These are phyloP conservation scores for Mycotypha africana DNA, from an alignment of 371 early-diverging fungal species.

Conservation along the genomic window DNA sequence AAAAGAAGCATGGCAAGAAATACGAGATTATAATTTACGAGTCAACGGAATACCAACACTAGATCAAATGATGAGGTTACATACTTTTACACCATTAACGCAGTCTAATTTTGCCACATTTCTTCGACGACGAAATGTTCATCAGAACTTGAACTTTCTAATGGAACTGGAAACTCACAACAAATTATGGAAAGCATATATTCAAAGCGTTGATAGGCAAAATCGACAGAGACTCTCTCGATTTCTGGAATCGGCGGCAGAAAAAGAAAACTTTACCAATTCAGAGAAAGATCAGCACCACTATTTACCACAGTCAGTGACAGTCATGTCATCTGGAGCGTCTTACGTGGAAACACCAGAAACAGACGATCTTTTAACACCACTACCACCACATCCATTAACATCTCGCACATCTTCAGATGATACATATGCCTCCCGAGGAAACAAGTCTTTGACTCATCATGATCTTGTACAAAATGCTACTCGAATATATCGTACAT, in stretches of 20 bases:
- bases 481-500: slow-evolving; percentile 37
- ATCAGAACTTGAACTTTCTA: slow-evolving; percentile 39
- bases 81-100: slow-evolving; percentile 33
- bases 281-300: slow-evolving; percentile 2
- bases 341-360: slow-evolving; percentile 22
- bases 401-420: slow-evolving; percentile 1
- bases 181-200: slow-evolving; percentile 39
- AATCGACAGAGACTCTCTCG: slow-evolving; percentile 28
- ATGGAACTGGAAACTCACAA: slow-evolving; percentile 43
- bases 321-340: slow-evolving; percentile 1
- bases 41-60: slow-evolving; percentile 47
- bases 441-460: slow-evolving; percentile 17
- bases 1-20: slow-evolving; percentile 47
- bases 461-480: slow-evolving; percentile 44
- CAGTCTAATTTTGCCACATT: slow-evolving; percentile 37
- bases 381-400: slow-evolving; percentile 12
- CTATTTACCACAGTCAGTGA: slow-evolving; percentile 1
- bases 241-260: slow-evolving; percentile 27
- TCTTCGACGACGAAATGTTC: slow-evolving; percentile 28
- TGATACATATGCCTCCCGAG: slow-evolving; percentile 28
- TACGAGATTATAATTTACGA: slow-evolving; percentile 42
- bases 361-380: slow-evolving; percentile 22
- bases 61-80: slow-evolving; percentile 41
- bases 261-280: slow-evolving; percentile 7
- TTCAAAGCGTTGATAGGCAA: slow-evolving; percentile 24